Percentiles rank a stretch among this genome's conserved stretches.
phyloP scores from a whole-genome alignment of 306 rosid species.

The Amphicarpaea edgeworthii region DNA sequence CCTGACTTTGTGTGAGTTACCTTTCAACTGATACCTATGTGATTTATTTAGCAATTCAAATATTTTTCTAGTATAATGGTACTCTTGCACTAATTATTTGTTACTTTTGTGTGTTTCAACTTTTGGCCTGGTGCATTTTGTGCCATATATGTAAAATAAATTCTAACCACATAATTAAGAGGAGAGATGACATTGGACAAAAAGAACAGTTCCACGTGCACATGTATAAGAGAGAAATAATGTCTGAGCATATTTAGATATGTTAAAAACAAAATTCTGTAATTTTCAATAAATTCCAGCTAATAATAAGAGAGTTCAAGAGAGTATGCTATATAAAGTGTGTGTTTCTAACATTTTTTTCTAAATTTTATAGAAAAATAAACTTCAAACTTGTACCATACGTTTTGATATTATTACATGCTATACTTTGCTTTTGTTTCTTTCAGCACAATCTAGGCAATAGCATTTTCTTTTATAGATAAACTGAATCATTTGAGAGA shows the following conservation, averaged over 20 bases:
- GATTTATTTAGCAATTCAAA: neutral
- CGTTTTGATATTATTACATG: neutral
- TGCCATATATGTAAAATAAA: neutral
- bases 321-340: no score
- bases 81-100: neutral
- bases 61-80: neutral
- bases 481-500: neutral
- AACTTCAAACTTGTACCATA: neutral
- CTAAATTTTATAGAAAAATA: neutral
- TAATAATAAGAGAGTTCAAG: no score
- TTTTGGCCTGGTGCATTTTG: neutral
- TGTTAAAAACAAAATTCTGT: no score
- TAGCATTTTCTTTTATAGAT: no score
- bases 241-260: neutral
- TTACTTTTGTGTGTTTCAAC: neutral
- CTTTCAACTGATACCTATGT: constrained; percentile 33
- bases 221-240: neutral
- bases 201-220: neutral
- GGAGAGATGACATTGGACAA: neutral
- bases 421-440: neutral
- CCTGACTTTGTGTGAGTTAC: constrained; percentile 55
- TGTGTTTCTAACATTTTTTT: no score
- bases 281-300: no score
- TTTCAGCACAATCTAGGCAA: neutral
- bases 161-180: neutral